Evolutionary conservation across 257 asterid species (phyloP), one percentile per base, ranked within the genome.

Genomic region (Pogostemon cablin): DNA sequence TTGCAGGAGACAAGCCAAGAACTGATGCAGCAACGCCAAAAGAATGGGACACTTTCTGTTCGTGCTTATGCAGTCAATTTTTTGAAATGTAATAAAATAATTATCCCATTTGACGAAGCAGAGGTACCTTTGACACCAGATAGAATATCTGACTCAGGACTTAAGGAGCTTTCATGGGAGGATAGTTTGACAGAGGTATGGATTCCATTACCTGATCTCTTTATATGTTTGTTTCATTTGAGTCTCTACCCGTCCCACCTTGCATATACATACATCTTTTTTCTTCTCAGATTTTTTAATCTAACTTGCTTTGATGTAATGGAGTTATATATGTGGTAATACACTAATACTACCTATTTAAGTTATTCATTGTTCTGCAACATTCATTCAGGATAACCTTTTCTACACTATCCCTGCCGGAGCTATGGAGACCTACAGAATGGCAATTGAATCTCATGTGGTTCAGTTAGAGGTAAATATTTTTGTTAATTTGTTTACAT

Each of bases 41-140:
- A 69, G 74, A 88, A 77, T 65, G 77, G 66, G 10, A 68, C 75
- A 67, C 78, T 67, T 78, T 62, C 90, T 72, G 80, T 90, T 69
- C 80, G 56, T 79, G 86, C 86, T 71, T 92, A 92, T 86, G 96
- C 91, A 32, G 50, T 79, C 81, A 84, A 83, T 78, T 90, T 88
- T 84, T 79, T 84, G 83, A 83, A 86, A 74, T 72, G 74, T 72
- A 90, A 81, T 71, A 72, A 25, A 25, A 25, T 25, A 25, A 25
- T 25, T 70, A 69, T 77, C 83, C 53, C 67, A 54, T 80, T 77
- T 56, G 50, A 78, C 72, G 80, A 71, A 71, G 77, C 81, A 65
- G 90, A 84, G 73, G 84, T 84, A 73, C 96, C 90, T 7, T 44
- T 12, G 72, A 84, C 92, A 41, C 93, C 96, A 20, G 97, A 88